Conservation (phyloP, 495 filamentous ascomycete genomes). For the Penicillium subrubescens region DNA sequence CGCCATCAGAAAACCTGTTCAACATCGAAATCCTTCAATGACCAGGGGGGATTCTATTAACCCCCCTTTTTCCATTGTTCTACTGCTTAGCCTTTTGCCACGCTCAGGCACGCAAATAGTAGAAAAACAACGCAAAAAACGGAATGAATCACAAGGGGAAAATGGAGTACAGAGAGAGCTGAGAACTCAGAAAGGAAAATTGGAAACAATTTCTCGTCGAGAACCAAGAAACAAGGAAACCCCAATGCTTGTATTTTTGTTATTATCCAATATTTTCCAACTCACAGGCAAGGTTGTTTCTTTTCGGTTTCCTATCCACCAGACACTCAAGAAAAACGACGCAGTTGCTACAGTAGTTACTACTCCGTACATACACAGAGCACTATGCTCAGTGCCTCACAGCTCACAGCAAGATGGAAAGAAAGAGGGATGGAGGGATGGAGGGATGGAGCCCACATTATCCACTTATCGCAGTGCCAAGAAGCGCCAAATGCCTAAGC, state of each 20-base stretch:
- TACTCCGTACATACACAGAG: not conserved
- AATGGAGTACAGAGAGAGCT: not conserved
- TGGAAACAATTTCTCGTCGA: not conserved
- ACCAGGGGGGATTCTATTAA: not conserved
- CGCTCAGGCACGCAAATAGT: not conserved
- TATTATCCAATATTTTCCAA: not conserved
- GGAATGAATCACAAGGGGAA: not conserved
- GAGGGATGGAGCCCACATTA: not conserved
- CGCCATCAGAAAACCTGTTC: not conserved
- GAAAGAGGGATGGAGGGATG: not conserved
- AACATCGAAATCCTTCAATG: not conserved
- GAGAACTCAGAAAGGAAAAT: not conserved
- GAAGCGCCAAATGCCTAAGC: constrained; percentile 35
- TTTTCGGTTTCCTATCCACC: not conserved
- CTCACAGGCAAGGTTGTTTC: not conserved
- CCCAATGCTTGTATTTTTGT: not conserved
- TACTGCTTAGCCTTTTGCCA: not conserved
- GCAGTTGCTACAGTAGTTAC: not conserved
- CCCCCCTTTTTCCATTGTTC: not conserved
- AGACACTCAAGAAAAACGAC: not conserved
- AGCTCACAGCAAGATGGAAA: too few relatives aligned
- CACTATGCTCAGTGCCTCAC: not conserved
- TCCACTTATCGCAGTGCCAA: constrained; percentile 20
- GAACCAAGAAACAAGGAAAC: not conserved
- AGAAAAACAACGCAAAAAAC: not conserved